Evolutionary conservation across 2,329 filamentous ascomycete genomes (phyloP).

Genomic region (Akanthomyces dipterigenus): DNA sequence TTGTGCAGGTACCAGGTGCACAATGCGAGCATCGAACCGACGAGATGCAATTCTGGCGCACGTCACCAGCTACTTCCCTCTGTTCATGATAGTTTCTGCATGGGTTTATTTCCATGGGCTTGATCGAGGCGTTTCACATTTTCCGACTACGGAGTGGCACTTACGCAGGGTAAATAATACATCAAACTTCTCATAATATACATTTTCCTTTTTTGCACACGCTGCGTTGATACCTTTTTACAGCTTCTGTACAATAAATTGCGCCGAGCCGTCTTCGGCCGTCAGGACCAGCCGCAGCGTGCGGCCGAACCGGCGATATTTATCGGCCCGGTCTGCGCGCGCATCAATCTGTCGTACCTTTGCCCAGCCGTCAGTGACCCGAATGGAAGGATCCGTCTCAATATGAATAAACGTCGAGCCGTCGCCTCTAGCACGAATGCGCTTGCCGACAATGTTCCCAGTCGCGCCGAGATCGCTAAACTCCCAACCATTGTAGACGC

Average conservation of each 20-base stretch:
- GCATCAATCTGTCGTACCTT: neutral
- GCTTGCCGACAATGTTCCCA: neutral
- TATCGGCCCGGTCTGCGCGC: neutral
- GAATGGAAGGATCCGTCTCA: constrained; percentile 1
- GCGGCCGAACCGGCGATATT: neutral
- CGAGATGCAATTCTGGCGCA: no score
- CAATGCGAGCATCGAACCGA: no score
- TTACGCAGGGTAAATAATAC: no score
- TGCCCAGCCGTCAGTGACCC: constrained; percentile 3
- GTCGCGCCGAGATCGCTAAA: constrained; percentile 6
- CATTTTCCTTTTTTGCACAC: no score
- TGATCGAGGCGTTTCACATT: no score
- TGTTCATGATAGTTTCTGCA: no score
- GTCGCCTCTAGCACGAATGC: neutral
- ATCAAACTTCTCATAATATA: neutral
- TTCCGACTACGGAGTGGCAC: no score
- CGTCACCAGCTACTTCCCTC: no score
- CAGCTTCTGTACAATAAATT: constrained; percentile 1
- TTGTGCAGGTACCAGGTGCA: no score
- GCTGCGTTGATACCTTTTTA: neutral
- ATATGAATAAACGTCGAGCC: constrained; percentile 3
- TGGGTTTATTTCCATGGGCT: no score
- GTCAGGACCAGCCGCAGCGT: neutral
- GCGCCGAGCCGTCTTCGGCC: neutral
- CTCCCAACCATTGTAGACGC: constrained; percentile 4